Conservation (phyloP, 805 yeast species). For the Barnettozyma pratensis region DNA sequence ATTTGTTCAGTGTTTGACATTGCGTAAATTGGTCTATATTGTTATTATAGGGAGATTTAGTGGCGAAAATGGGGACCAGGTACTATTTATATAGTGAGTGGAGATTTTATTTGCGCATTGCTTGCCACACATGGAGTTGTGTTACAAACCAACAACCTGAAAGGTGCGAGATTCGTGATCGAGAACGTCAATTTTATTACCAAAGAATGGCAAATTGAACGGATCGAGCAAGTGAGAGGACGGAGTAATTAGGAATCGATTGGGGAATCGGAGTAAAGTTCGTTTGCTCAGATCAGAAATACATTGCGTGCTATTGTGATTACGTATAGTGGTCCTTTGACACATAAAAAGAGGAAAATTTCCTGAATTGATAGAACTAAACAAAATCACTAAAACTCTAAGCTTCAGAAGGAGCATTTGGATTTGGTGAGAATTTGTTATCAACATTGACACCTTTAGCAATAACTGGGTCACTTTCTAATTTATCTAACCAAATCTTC, state of each 20-base stretch:
- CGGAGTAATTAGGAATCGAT: no score
- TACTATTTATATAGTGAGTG: background rate
- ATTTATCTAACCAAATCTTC: constrained; percentile 34
- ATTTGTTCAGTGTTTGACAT: background rate
- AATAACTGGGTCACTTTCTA: constrained; percentile 27
- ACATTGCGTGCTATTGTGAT: no score
- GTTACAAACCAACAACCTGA: background rate
- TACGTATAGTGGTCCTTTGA: background rate
- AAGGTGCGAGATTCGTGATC: background rate
- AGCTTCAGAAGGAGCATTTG: background rate
- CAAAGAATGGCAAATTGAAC: background rate
- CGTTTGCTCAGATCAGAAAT: no score
- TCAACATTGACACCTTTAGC: constrained; percentile 8
- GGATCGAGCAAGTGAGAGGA: no score
- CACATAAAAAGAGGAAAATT: background rate
- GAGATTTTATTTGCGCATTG: background rate
- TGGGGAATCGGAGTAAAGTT: no score
- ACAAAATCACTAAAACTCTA: no score
- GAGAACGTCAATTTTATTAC: background rate
- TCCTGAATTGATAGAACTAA: no score
- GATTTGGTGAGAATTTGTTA: background rate
- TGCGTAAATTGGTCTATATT: background rate
- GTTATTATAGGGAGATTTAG: background rate
- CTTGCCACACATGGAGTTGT: background rate
- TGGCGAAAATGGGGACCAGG: background rate